phyloP scores from a whole-genome alignment of 2,329 filamentous ascomycete species.

The Aspergillus quadrilineatus region DNA sequence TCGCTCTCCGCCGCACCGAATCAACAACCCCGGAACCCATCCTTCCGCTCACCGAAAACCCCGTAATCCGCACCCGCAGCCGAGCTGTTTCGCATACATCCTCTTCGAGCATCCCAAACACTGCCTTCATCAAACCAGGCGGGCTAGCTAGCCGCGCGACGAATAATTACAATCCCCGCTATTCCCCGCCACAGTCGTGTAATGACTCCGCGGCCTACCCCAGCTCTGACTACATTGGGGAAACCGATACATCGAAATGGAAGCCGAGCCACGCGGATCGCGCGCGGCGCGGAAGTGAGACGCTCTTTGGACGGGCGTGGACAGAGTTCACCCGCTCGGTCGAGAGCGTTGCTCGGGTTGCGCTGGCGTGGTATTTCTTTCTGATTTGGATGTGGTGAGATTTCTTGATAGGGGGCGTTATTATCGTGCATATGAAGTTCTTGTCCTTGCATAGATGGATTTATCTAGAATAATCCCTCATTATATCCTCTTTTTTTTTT shows the following conservation, averaged over 20 bases:
- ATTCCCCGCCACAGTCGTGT: conserved; percentile 19
- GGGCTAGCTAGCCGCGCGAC: conserved; percentile 31
- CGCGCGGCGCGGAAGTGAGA: conserved; percentile 22
- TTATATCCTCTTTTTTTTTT: too few species aligned
- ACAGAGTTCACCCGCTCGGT: conserved; percentile 63
- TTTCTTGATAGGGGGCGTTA: too few species aligned
- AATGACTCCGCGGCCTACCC: conserved; percentile 26
- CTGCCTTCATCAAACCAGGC: conserved; percentile 27
- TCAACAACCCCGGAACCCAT: conserved; percentile 19
- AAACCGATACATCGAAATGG: conserved; percentile 27
- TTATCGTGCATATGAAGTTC: too few species aligned
- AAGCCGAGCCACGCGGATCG: conserved; percentile 23
- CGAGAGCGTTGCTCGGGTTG: conserved; percentile 64
- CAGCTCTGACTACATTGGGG: conserved; percentile 24
- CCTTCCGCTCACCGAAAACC: conserved; percentile 33
- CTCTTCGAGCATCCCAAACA: conserved; percentile 35
- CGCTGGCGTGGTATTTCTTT: conserved; percentile 64
- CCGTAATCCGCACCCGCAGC: conserved; percentile 23
- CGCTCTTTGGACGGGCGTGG: conserved; percentile 44
- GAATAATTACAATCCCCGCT: conserved; percentile 20
- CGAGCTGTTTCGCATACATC: conserved; percentile 23
- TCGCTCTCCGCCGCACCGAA: conserved; percentile 26
- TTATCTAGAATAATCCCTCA: too few species aligned
- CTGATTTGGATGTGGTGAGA: conserved; percentile 62
- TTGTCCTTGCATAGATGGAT: too few species aligned